phyloP scores from a whole-genome alignment of 2,329 filamentous ascomycete species.

The Parasarocladium wereldwijsianum region DNA sequence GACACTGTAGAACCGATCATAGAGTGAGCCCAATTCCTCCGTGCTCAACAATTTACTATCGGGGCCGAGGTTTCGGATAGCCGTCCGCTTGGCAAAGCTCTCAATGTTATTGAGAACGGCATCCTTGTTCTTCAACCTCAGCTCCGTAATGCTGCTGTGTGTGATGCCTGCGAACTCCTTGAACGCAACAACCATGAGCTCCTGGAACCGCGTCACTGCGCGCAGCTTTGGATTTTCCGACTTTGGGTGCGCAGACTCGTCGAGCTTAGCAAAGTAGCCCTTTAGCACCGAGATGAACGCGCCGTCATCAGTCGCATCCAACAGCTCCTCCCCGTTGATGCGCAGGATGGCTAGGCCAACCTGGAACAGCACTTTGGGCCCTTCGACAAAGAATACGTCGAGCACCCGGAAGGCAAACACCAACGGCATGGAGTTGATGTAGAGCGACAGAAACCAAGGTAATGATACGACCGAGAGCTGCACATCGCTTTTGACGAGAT shows the following conservation, averaged over 20 bases:
- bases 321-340: constrained; percentile 89
- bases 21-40: constrained; percentile 78
- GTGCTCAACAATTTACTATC: constrained; percentile 83
- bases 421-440: constrained; percentile 98
- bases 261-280: constrained; percentile 80
- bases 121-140: constrained; percentile 85
- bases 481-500: constrained; percentile 91
- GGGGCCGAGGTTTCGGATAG: constrained; percentile 85
- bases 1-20: constrained; percentile 86
- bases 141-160: constrained; percentile 78
- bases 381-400: constrained; percentile 96
- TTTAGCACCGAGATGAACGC: constrained; percentile 95
- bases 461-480: constrained; percentile 94
- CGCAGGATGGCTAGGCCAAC: constrained; percentile 91
- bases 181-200: constrained; percentile 97
- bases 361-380: constrained; percentile 93
- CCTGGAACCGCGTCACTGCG: constrained; percentile 90
- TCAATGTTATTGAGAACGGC: constrained; percentile 91
- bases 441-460: constrained; percentile 94
- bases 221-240: constrained; percentile 91
- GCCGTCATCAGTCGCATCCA: constrained; percentile 87
- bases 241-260: constrained; percentile 90
- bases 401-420: constrained; percentile 94
- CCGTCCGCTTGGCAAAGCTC: constrained; percentile 91
- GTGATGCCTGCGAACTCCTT: constrained; percentile 96